phyloP scores from a whole-genome alignment of 345 rosid genomes.

The Eucalyptus marginata region DNA sequence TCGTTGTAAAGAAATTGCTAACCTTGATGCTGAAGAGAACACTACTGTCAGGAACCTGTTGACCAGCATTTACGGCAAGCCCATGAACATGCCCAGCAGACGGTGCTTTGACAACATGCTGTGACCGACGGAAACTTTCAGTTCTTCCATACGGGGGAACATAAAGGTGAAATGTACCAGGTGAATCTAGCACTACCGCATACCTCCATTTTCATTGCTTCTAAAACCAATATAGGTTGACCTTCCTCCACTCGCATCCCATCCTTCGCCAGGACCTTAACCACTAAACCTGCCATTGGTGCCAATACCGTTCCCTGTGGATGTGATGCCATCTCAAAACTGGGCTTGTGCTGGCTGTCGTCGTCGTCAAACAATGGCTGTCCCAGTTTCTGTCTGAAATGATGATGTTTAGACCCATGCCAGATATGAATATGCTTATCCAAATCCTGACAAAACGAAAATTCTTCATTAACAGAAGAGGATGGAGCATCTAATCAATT shows the following conservation, averaged over 20 bases:
- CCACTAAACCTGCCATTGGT: constrained; percentile 95
- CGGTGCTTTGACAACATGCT: constrained; percentile 90
- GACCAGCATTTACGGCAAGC: constrained; percentile 59
- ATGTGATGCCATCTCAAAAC: constrained; percentile 32
- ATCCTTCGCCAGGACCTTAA: constrained; percentile 68
- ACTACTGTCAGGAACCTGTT: constrained; percentile 67
- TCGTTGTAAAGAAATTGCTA: neutral
- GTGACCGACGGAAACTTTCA: neutral
- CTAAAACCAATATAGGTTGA: constrained; percentile 73
- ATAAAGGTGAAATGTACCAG: neutral
- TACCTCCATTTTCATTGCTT: constrained; percentile 99
- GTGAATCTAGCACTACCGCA: neutral
- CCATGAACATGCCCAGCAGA: constrained; percentile 52
- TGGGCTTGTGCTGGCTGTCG: constrained; percentile 37
- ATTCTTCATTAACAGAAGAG: neutral
- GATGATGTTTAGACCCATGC: constrained; percentile 52
- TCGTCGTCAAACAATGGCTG: constrained; percentile 35
- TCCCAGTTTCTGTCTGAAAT: constrained; percentile 58
- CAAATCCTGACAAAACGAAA: constrained; percentile 32
- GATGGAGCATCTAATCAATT: neutral
- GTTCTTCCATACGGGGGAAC: neutral
- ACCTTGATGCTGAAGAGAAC: constrained; percentile 72
- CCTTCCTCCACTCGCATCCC: constrained; percentile 66
- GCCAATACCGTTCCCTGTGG: constrained; percentile 67
- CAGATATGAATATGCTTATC: constrained; percentile 68